Conservation (phyloP, 345 rosid species). For the Pugionium dolabratum region DNA sequence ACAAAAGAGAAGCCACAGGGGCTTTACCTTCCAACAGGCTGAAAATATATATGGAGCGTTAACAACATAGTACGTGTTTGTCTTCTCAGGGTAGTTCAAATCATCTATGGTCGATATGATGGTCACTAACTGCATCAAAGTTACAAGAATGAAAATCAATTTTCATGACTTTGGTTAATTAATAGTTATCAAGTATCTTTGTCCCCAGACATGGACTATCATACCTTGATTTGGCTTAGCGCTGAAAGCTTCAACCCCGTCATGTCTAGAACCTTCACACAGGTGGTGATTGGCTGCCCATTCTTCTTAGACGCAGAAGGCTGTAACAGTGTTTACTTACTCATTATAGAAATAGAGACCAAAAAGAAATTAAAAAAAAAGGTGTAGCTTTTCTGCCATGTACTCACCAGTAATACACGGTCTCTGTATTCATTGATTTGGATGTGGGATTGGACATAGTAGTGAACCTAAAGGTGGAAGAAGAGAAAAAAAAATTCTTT, state of each 20-base stretch:
- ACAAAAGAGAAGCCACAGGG: not conserved
- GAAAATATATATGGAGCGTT: conserved; percentile 93
- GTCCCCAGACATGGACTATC: conserved; percentile 1
- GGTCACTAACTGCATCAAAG: conserved; percentile 73
- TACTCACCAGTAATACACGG: conserved; percentile 77
- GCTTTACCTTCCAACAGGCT: conserved; percentile 85
- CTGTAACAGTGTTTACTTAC: conserved; percentile 43
- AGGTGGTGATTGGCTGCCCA: conserved; percentile 79
- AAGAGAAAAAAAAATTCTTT: conserved; percentile 9
- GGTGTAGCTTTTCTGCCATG: conserved; percentile 1
- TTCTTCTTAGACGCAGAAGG: conserved; percentile 76
- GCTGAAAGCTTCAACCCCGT: conserved; percentile 90
- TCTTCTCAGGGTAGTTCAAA: conserved; percentile 95
- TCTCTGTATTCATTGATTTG: conserved; percentile 96
- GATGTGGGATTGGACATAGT: conserved; percentile 90
- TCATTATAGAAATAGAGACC: conserved; percentile 17
- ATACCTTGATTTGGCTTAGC: conserved; percentile 81
- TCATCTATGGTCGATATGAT: conserved; percentile 83
- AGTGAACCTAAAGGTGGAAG: conserved; percentile 61
- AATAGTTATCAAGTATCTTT: not conserved
- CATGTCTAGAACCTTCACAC: conserved; percentile 91
- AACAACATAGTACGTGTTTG: conserved; percentile 78
- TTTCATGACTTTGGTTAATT: not conserved
- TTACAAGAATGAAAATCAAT: not conserved
- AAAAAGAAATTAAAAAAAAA: not conserved